Percentiles rank a stretch among this genome's conserved stretches.
Conservation (phyloP, 2,329 filamentous ascomycete genomes). For the Aciculosporium take region DNA sequence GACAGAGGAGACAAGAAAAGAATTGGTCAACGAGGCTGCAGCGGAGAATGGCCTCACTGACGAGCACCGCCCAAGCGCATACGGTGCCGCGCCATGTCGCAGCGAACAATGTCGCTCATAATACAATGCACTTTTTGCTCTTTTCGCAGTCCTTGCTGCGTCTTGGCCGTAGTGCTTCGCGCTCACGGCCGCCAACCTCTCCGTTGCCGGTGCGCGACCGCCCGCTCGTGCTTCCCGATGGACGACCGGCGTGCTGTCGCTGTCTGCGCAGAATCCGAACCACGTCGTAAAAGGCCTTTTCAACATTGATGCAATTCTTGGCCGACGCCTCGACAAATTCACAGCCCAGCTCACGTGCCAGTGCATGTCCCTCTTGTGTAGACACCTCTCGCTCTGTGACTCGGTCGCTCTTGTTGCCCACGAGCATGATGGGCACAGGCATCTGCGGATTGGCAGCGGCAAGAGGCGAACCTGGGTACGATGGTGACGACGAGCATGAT, state of each 20-base stretch:
- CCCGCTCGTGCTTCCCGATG: slow-evolving; percentile 19
- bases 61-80: too few relatives aligned
- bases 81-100: background rate
- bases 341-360: slow-evolving; percentile 84
- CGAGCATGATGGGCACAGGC: slow-evolving; percentile 89
- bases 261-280: slow-evolving; percentile 80
- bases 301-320: slow-evolving; percentile 96
- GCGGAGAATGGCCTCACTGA: background rate
- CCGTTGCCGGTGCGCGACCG: slow-evolving; percentile 26
- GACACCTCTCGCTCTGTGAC: slow-evolving; percentile 93
- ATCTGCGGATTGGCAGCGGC: slow-evolving; percentile 43
- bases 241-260: slow-evolving; percentile 42
- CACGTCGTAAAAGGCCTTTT: slow-evolving; percentile 97
- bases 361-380: slow-evolving; percentile 83
- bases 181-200: slow-evolving; percentile 19
- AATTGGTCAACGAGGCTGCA: background rate
- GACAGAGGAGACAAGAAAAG: background rate
- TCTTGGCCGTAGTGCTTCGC: slow-evolving; percentile 16
- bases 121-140: slow-evolving; percentile 25
- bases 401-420: slow-evolving; percentile 96
- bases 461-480: slow-evolving; percentile 62
- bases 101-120: slow-evolving; percentile 18
- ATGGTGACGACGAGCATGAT: slow-evolving; percentile 61
- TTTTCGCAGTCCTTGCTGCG: slow-evolving; percentile 23
- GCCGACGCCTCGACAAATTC: slow-evolving; percentile 95